Percentiles rank a stretch among this genome's conserved stretches.
These are phyloP conservation scores for Rhododendron kiyosumense DNA, from an alignment of 148 eudicot species.

Conservation along the genomic window DNA sequence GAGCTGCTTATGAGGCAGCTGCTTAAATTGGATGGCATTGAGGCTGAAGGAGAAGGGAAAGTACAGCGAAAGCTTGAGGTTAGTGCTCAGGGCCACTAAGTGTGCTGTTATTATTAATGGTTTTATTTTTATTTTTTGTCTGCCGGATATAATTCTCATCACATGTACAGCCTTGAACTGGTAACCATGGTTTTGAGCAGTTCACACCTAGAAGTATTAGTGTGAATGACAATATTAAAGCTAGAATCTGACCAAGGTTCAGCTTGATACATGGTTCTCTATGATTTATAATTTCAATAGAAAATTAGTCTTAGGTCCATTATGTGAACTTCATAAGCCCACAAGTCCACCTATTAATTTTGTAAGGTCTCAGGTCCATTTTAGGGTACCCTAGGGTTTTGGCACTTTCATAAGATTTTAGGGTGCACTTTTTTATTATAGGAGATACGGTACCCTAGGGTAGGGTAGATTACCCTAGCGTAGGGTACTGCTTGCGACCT, in stretches of 20 bases:
- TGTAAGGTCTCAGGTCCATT: too few species aligned
- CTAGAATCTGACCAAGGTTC: neutral
- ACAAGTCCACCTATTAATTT: too few species aligned
- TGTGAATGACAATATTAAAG: neutral
- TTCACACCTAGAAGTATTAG: neutral
- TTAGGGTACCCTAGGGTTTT: too few species aligned
- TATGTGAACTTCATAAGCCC: too few species aligned
- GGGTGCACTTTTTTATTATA: too few species aligned
- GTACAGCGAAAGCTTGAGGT: conserved; percentile 72
- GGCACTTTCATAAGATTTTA: too few species aligned
- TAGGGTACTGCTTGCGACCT: too few species aligned
- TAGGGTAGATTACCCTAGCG: too few species aligned
- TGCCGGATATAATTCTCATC: neutral
- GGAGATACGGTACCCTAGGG: too few species aligned
- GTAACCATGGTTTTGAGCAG: neutral
- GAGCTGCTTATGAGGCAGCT: conserved; percentile 88
- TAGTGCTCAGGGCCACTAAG: conserved; percentile 9
- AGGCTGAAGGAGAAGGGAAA: conserved; percentile 83
- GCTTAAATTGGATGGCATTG: conserved; percentile 73
- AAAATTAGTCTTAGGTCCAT: too few species aligned
- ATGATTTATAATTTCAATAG: neutral
- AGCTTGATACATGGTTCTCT: neutral
- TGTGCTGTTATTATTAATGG: neutral
- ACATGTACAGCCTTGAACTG: neutral
- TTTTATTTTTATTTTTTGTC: neutral